Evolutionary conservation across 371 early-diverging fungal species (phyloP).

Genomic region (Apophysomyces trapeziformis): DNA sequence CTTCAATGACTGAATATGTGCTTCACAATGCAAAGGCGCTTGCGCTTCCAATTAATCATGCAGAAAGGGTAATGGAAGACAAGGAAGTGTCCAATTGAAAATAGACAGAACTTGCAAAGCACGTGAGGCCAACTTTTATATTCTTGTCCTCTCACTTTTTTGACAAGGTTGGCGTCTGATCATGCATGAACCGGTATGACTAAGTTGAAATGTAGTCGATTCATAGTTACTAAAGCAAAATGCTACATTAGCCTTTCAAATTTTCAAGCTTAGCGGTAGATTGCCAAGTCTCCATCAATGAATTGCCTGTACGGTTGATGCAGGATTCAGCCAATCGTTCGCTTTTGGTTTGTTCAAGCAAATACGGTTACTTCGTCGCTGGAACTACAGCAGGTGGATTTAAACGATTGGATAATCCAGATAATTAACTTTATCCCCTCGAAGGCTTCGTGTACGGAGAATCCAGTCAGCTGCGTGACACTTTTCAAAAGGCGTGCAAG

Average conservation of each 20-base stretch:
- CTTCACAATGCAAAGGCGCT: no score
- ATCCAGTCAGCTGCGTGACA: slow-evolving; percentile 22
- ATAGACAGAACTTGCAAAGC: no score
- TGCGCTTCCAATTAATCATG: no score
- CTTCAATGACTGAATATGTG: no score
- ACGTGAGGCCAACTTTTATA: no score
- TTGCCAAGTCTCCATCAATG: slow-evolving; percentile 28
- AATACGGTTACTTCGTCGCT: slow-evolving; percentile 33
- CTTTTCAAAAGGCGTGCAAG: slow-evolving; percentile 28
- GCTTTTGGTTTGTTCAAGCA: slow-evolving; percentile 34
- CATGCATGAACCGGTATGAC: no score
- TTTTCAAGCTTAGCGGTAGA: slow-evolving; percentile 32
- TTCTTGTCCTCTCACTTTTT: no score
- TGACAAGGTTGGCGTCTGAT: no score
- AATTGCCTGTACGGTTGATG: slow-evolving; percentile 15
- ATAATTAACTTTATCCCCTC: slow-evolving; percentile 3
- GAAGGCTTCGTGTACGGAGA: slow-evolving; percentile 33
- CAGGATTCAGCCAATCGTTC: slow-evolving; percentile 30
- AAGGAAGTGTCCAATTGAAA: no score
- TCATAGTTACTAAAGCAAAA: no score
- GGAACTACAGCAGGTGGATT: slow-evolving; percentile 28
- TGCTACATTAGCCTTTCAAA: slow-evolving; percentile 23
- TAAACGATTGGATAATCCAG: not conserved
- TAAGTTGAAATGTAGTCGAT: no score
- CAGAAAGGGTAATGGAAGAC: no score